Conservation (phyloP, 768 basidiomycete species). For the Mrakia frigida region DNA sequence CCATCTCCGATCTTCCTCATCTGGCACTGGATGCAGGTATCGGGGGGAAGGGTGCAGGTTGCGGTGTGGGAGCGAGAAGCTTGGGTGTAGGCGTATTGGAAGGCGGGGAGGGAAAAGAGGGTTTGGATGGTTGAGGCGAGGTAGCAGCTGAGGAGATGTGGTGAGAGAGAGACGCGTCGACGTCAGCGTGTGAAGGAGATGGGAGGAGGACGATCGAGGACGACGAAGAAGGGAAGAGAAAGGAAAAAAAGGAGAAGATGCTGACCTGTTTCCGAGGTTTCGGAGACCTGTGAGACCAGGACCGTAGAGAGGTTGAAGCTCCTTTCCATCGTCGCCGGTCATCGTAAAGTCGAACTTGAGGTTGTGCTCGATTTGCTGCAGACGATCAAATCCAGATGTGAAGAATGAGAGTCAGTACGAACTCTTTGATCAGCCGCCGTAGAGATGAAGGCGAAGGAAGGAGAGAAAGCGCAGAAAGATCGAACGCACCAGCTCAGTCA, state of each 20-base stretch:
- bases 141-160: slow-evolving; percentile 64
- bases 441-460: background rate
- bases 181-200: background rate
- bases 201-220: background rate
- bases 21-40: slow-evolving; percentile 89
- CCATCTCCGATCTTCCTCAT: slow-evolving; percentile 89
- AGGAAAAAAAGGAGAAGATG: background rate
- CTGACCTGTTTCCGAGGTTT: slow-evolving; percentile 85
- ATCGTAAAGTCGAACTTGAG: slow-evolving; percentile 90
- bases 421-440: too few relatives aligned
- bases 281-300: slow-evolving; percentile 79
- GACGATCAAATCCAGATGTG: background rate
- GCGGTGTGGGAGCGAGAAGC: slow-evolving; percentile 54
- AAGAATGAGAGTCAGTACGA: background rate
- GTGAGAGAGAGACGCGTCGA: background rate
- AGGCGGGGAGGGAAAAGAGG: slow-evolving; percentile 71
- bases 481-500: slow-evolving; percentile 78
- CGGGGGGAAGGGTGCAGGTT: slow-evolving; percentile 62
- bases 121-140: slow-evolving; percentile 91
- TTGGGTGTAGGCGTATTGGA: slow-evolving; percentile 63
- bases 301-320: slow-evolving; percentile 81
- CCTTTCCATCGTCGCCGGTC: slow-evolving; percentile 75
- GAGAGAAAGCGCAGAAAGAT: background rate
- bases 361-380: slow-evolving; percentile 92
- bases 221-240: background rate